Percentiles rank a stretch among this genome's conserved stretches.
phyloP scores from a whole-genome alignment of 1,284 basidiomycete species.

The Cryptococcus sp. region DNA sequence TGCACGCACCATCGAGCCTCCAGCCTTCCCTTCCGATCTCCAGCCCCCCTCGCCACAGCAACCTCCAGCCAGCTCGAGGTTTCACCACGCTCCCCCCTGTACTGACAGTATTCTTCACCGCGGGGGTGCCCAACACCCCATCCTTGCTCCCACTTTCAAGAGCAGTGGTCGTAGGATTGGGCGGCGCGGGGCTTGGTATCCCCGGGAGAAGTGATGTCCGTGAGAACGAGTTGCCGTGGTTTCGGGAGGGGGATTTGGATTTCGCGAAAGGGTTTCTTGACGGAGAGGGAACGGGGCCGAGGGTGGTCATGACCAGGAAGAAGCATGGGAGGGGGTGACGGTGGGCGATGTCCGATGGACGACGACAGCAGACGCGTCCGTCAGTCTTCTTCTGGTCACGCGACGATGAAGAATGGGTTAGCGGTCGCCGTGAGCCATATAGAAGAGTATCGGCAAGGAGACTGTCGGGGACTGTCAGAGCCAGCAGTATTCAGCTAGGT shows the following conservation, averaged over 20 bases:
- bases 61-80: constrained; percentile 28
- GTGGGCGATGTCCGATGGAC: not conserved
- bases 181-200: constrained; percentile 6
- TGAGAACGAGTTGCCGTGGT: constrained; percentile 21
- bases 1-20: constrained; percentile 41
- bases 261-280: constrained; percentile 29
- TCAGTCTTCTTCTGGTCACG: too few relatives aligned
- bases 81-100: too few relatives aligned
- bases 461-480: too few relatives aligned
- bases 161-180: constrained; percentile 8
- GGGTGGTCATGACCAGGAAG: not conserved
- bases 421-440: not conserved
- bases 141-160: not conserved
- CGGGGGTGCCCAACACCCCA: not conserved
- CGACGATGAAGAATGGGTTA: too few relatives aligned
- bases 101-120: constrained; percentile 1
- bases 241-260: constrained; percentile 10
- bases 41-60: constrained; percentile 49
- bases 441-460: too few relatives aligned
- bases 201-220: constrained; percentile 19
- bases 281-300: constrained; percentile 10
- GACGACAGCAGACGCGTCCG: too few relatives aligned
- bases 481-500: too few relatives aligned
- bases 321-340: not conserved
- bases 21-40: constrained; percentile 47